These are phyloP conservation scores for Neofusicoccum laricinum DNA, from an alignment of 2,329 filamentous ascomycete species.

Conservation along the genomic window DNA sequence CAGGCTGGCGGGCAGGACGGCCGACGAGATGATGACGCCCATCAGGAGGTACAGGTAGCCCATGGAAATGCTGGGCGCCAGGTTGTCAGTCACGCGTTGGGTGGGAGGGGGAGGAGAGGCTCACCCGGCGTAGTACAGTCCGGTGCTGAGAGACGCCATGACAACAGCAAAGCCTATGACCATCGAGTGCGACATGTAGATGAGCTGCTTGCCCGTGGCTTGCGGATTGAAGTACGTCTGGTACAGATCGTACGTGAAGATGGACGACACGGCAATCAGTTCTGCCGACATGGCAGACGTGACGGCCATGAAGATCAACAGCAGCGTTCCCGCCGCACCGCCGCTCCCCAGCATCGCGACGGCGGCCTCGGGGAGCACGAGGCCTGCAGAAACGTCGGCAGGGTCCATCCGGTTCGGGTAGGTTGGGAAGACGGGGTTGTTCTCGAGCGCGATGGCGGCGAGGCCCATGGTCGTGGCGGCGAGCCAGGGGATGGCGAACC, in stretches of 20 bases:
- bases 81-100: constrained; percentile 15
- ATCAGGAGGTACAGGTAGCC: constrained; percentile 87
- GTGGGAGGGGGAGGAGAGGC: constrained; percentile 19
- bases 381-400: constrained; percentile 74
- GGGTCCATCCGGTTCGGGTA: constrained; percentile 69
- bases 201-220: constrained; percentile 72
- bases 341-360: constrained; percentile 79
- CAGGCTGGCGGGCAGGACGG: constrained; percentile 77
- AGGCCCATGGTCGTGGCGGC: constrained; percentile 87
- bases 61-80: constrained; percentile 65
- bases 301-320: constrained; percentile 50
- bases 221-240: constrained; percentile 79
- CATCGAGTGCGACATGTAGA: constrained; percentile 73
- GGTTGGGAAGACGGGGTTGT: constrained; percentile 67
- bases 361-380: constrained; percentile 82
- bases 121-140: constrained; percentile 48
- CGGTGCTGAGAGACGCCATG: constrained; percentile 76
- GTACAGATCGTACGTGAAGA: constrained; percentile 86
- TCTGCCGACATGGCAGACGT: constrained; percentile 45
- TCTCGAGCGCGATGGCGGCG: constrained; percentile 75
- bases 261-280: constrained; percentile 69
- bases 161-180: constrained; percentile 72
- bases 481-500: constrained; percentile 93
- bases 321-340: constrained; percentile 71
- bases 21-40: constrained; percentile 85